Percentiles rank a stretch among this genome's conserved stretches.
Evolutionary conservation across 2,329 filamentous ascomycete species (phyloP).

Genomic region (Didymella glomerata): DNA sequence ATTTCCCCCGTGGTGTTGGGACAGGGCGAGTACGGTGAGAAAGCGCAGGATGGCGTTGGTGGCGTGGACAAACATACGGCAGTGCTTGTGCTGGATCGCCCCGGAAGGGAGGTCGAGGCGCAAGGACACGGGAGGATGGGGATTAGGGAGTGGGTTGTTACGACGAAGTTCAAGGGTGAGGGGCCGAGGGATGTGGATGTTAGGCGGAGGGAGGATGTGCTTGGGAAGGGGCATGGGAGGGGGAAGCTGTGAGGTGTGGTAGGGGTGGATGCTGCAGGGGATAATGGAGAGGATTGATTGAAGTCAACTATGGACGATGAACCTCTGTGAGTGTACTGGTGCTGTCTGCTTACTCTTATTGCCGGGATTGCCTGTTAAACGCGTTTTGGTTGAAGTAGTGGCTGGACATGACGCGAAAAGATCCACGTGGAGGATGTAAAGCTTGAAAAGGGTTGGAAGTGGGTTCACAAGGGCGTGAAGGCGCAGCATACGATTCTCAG

Average conservation of each 20-base stretch:
- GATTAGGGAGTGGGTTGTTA: constrained; percentile 63
- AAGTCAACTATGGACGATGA: no score
- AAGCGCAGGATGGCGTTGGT: constrained; percentile 41
- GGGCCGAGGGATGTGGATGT: constrained; percentile 66
- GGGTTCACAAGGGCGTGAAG: no score
- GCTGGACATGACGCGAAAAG: no score
- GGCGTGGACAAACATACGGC: constrained; percentile 58
- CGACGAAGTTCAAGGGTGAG: constrained; percentile 65
- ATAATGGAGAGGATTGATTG: no score
- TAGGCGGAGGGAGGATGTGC: constrained; percentile 53
- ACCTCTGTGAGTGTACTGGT: no score
- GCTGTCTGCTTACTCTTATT: no score
- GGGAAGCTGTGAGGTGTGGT: constrained; percentile 27
- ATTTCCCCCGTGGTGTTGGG: constrained; percentile 53
- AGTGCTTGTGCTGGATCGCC: constrained; percentile 62
- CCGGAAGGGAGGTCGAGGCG: constrained; percentile 64
- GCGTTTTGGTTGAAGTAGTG: no score
- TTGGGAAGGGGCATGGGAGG: constrained; percentile 44
- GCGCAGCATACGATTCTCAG: no score
- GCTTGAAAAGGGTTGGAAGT: no score
- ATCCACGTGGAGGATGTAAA: no score
- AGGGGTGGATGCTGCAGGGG: no score
- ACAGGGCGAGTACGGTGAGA: constrained; percentile 48
- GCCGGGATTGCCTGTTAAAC: no score
- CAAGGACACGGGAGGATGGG: constrained; percentile 60